These are phyloP conservation scores for Boletellus ananiceps DNA, from an alignment of 768 basidiomycete genomes.

Conservation along the genomic window DNA sequence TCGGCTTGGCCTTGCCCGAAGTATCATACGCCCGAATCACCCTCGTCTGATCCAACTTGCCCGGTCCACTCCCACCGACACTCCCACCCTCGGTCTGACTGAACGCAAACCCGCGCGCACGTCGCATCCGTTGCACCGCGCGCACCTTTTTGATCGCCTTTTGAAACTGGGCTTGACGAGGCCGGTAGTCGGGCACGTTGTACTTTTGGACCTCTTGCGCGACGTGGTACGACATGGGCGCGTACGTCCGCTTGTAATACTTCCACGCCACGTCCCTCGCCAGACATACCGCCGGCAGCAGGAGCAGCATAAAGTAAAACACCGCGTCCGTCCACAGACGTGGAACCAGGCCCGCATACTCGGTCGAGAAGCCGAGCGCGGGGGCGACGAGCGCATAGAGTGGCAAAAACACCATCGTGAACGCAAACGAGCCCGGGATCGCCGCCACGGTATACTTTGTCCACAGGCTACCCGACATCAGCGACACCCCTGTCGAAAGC, in stretches of 20 bases:
- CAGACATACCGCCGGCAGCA: conserved; percentile 83
- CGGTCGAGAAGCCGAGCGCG: conserved; percentile 79
- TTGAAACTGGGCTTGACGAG: conserved; percentile 98
- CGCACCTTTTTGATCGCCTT: conserved; percentile 99
- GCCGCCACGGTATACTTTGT: conserved; percentile 98
- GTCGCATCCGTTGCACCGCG: conserved; percentile 95
- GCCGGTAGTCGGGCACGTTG: conserved; percentile 94
- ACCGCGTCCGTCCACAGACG: conserved; percentile 83
- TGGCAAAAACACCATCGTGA: conserved; percentile 95
- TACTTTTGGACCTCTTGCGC: conserved; percentile 99
- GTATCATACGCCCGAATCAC: conserved; percentile 88
- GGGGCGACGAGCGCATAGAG: conserved; percentile 88
- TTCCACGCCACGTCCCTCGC: conserved; percentile 93
- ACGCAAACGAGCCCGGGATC: conserved; percentile 94
- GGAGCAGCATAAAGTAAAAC: conserved; percentile 85
- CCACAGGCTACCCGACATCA: conserved; percentile 67
- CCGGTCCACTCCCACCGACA: background rate
- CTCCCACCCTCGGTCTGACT: conserved; percentile 87
- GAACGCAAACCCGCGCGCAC: conserved; percentile 96
- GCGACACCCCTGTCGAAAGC: background rate
- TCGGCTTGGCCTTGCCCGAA: conserved; percentile 65
- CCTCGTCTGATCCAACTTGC: conserved; percentile 76
- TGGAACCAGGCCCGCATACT: conserved; percentile 87
- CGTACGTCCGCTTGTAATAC: conserved; percentile 92
- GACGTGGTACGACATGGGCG: conserved; percentile 92